phyloP scores from a whole-genome alignment of 352 stramenopile genomes.

The Aphanomyces stellatus region DNA sequence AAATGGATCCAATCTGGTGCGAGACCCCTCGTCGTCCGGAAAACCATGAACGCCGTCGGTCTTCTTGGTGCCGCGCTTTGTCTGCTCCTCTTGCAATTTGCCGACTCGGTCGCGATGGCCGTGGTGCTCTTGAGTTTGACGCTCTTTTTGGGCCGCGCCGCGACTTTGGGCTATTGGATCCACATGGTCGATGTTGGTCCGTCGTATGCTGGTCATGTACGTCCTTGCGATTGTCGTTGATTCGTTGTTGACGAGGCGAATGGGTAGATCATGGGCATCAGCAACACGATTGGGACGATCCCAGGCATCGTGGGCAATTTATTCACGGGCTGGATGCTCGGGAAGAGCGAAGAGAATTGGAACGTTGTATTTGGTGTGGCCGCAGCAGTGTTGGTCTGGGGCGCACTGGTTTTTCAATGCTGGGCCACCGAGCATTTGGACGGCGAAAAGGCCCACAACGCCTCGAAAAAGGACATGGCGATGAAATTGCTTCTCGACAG shows the following conservation, averaged over 20 bases:
- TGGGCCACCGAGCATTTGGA: conserved; percentile 43
- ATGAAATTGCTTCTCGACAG: neutral
- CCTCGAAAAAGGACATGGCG: neutral
- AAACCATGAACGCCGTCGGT: conserved; percentile 65
- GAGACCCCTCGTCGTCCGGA: conserved; percentile 42
- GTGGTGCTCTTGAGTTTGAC: conserved; percentile 62
- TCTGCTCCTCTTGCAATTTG: conserved; percentile 57
- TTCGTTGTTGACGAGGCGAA: neutral
- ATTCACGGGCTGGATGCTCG: conserved; percentile 71
- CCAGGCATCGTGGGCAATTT: conserved; percentile 80
- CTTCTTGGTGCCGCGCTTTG: conserved; percentile 66
- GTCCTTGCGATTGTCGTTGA: neutral
- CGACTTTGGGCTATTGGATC: conserved; percentile 80
- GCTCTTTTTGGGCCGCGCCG: conserved; percentile 64
- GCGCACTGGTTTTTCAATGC: conserved; percentile 61
- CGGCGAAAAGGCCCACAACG: neutral
- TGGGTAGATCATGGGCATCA: conserved; percentile 63
- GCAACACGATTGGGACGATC: conserved; percentile 79
- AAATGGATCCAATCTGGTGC: conserved; percentile 48
- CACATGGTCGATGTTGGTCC: conserved; percentile 86
- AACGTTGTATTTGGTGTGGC: conserved; percentile 79
- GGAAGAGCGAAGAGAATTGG: conserved; percentile 48
- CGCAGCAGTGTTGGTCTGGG: conserved; percentile 59
- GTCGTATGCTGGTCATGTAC: conserved; percentile 55
- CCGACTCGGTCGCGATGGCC: conserved; percentile 37